Percentiles rank a stretch among this genome's conserved stretches.
Evolutionary conservation across 1,139 yeast genomes (phyloP).

Genomic region (Geotrichum cucujoidarum): DNA sequence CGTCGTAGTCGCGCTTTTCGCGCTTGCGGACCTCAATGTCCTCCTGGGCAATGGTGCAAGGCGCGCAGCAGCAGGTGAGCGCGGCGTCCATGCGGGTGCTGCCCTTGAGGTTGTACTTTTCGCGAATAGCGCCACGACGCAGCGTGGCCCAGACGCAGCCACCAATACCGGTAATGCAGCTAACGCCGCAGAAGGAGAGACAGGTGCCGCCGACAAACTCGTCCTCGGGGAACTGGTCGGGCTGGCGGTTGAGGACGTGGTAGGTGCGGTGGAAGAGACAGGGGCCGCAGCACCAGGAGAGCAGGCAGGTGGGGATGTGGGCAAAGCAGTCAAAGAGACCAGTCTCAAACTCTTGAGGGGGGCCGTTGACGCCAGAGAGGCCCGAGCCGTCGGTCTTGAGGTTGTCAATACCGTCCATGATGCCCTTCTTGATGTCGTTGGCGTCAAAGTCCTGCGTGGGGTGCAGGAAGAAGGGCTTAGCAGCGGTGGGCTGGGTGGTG

Average conservation of each 20-base stretch:
- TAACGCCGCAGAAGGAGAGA: background rate
- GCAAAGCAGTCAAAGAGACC: constrained; percentile 12
- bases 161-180: background rate
- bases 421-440: background rate
- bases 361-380: constrained; percentile 3
- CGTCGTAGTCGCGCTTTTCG: background rate
- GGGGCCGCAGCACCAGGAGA: constrained; percentile 4
- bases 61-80: constrained; percentile 3
- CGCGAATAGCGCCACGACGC: constrained; percentile 4
- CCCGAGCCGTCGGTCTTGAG: constrained; percentile 5
- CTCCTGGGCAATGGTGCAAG: constrained; percentile 3
- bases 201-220: constrained; percentile 8
- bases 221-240: background rate
- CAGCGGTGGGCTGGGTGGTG: background rate
- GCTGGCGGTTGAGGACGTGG: constrained; percentile 5
- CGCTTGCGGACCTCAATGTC: constrained; percentile 4
- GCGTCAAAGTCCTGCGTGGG: constrained; percentile 4
- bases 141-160: constrained; percentile 1
- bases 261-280: constrained; percentile 8
- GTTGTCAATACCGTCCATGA: constrained; percentile 1
- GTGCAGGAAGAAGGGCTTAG: constrained; percentile 5
- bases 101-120: constrained; percentile 3
- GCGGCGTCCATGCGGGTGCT: constrained; percentile 1
- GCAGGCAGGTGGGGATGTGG: constrained; percentile 7
- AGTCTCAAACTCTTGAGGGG: background rate